These are phyloP conservation scores for Claviceps sp. DNA, from an alignment of 2,329 filamentous ascomycete species.

Conservation along the genomic window DNA sequence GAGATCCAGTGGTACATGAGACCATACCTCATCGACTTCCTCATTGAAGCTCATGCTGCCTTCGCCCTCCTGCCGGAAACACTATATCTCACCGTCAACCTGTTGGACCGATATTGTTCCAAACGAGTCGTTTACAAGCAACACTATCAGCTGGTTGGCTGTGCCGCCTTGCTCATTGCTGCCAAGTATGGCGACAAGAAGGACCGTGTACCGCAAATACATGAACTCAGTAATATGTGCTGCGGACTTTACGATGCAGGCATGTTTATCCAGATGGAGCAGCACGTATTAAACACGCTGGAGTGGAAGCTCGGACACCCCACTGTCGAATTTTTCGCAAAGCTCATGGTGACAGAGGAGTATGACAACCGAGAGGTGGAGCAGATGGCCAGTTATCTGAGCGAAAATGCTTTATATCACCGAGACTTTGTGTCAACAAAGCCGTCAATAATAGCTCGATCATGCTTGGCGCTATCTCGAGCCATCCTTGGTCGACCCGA, in stretches of 20 bases:
- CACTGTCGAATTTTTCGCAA: slow-evolving; percentile 86
- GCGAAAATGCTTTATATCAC: slow-evolving; percentile 91
- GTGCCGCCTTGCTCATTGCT: slow-evolving; percentile 87
- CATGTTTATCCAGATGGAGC: slow-evolving; percentile 99
- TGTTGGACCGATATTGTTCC: slow-evolving; percentile 95
- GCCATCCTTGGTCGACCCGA: slow-evolving; percentile 76
- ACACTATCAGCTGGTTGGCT: slow-evolving; percentile 95
- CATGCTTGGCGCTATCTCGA: slow-evolving; percentile 72
- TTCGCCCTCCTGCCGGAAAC: slow-evolving; percentile 92
- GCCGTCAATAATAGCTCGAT: slow-evolving; percentile 80
- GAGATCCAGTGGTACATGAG: slow-evolving; percentile 99
- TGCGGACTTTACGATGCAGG: slow-evolving; percentile 95
- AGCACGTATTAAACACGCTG: slow-evolving; percentile 95
- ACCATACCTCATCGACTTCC: slow-evolving; percentile 93
- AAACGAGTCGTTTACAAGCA: slow-evolving; percentile 97
- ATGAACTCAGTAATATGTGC: slow-evolving; percentile 98
- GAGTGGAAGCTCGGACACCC: slow-evolving; percentile 95
- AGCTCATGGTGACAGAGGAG: slow-evolving; percentile 74
- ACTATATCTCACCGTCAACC: slow-evolving; percentile 89
- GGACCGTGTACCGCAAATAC: slow-evolving; percentile 92
- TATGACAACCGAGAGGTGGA: slow-evolving; percentile 72
- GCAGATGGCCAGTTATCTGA: slow-evolving; percentile 87
- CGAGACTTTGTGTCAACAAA: slow-evolving; percentile 90
- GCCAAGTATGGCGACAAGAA: slow-evolving; percentile 99
- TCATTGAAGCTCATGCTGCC: slow-evolving; percentile 90